These are phyloP conservation scores for Penicillium steckii DNA, from an alignment of 495 filamentous ascomycete genomes.

Conservation along the genomic window DNA sequence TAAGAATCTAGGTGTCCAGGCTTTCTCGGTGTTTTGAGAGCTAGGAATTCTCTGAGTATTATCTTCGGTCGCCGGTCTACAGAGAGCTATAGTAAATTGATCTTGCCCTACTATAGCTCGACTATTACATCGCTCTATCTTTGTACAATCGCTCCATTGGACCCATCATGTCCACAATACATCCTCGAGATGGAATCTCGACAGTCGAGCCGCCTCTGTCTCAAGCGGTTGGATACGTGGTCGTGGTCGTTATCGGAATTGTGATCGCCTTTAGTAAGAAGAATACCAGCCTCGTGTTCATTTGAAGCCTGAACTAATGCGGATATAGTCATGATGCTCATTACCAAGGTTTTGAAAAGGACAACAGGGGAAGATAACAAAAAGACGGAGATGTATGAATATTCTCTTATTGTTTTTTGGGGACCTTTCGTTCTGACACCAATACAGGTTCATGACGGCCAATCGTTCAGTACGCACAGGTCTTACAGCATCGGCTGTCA, in stretches of 20 bases:
- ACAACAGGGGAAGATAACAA: constrained; percentile 40
- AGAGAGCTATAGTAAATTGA: too few species aligned
- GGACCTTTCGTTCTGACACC: background rate
- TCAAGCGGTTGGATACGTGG: constrained; percentile 37
- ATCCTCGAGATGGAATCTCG: constrained; percentile 17
- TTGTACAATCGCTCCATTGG: background rate
- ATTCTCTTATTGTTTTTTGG: too few species aligned
- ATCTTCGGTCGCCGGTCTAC: too few species aligned
- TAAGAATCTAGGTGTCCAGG: constrained; percentile 4
- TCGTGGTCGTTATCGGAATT: constrained; percentile 33
- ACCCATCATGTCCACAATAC: constrained; percentile 14
- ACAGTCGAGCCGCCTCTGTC: constrained; percentile 34
- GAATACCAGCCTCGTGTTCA: background rate
- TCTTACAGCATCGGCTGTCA: constrained; percentile 38
- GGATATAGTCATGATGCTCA: constrained; percentile 34
- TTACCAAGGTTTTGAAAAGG: constrained; percentile 32
- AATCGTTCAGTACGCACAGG: constrained; percentile 40
- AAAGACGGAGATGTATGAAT: constrained; percentile 42
- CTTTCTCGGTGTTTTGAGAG: background rate
- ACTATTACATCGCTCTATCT: too few species aligned
- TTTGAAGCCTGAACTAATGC: background rate
- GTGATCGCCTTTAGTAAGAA: constrained; percentile 30
- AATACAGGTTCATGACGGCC: constrained; percentile 40
- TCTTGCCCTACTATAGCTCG: too few species aligned
- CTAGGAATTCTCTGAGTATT: too few species aligned